phyloP scores from a whole-genome alignment of 257 asterid species.

The Solanum commersonii region DNA sequence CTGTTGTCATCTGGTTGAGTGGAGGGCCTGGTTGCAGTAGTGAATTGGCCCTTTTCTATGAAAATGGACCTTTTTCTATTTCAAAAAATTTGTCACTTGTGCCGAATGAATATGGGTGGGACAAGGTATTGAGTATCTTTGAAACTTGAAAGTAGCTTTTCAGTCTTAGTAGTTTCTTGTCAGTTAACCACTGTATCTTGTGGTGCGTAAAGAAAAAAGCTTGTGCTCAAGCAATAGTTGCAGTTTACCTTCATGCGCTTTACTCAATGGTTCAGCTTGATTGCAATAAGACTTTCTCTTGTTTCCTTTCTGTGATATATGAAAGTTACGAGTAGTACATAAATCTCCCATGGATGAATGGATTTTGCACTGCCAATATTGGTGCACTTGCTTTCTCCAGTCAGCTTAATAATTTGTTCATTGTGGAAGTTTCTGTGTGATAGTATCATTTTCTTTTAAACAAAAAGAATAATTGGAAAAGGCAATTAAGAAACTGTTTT shows the following conservation, averaged over 20 bases:
- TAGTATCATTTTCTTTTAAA: neutral
- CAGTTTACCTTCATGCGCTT: neutral
- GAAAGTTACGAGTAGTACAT: neutral
- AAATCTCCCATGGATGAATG: neutral
- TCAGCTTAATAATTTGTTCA: neutral
- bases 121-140: conserved; percentile 20
- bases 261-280: neutral
- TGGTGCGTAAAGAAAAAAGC: neutral
- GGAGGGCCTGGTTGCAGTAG: conserved; percentile 99
- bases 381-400: neutral
- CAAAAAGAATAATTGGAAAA: neutral
- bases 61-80: conserved; percentile 84
- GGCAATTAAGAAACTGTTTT: neutral
- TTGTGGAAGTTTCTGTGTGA: neutral
- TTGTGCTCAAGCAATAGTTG: neutral
- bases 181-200: neutral
- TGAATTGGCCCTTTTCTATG: conserved; percentile 92
- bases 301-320: neutral
- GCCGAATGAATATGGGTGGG: conserved; percentile 75
- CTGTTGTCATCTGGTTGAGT: conserved; percentile 96
- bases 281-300: neutral
- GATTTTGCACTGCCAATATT: neutral
- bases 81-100: conserved; percentile 64
- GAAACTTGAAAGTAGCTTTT: neutral
- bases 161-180: neutral